A percentile compares a stretch with the other conserved stretches of the same genome.
These are phyloP conservation scores for Soucietia sequanensis DNA, from an alignment of 805 yeast genomes.

Conservation along the genomic window DNA sequence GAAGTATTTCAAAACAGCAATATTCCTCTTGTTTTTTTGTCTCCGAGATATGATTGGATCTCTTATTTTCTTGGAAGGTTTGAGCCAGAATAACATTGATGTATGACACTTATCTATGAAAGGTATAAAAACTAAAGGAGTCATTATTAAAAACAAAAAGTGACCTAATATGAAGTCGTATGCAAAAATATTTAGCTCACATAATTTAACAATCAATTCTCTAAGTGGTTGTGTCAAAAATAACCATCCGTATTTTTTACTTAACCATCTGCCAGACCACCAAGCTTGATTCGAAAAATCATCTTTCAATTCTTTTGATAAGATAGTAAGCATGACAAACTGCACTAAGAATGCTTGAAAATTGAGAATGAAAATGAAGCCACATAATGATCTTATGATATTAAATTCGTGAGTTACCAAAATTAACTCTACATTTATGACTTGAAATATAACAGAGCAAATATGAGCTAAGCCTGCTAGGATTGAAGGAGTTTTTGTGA, in stretches of 20 bases:
- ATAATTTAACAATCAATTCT: slow-evolving; percentile 44
- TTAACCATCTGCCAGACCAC: slow-evolving; percentile 56
- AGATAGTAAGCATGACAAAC: slow-evolving; percentile 16
- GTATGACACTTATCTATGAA: slow-evolving; percentile 49
- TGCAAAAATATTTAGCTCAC: slow-evolving; percentile 45
- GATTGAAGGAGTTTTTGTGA: slow-evolving; percentile 29
- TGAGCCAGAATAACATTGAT: slow-evolving; percentile 49
- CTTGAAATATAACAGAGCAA: slow-evolving; percentile 28
- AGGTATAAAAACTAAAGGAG: slow-evolving; percentile 45
- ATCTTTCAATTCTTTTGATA: slow-evolving; percentile 40
- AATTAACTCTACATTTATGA: slow-evolving; percentile 34
- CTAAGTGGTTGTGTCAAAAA: slow-evolving; percentile 44
- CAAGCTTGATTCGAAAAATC: slow-evolving; percentile 45
- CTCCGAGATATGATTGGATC: slow-evolving; percentile 41
- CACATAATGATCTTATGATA: slow-evolving; percentile 36
- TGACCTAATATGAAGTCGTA: slow-evolving; percentile 51
- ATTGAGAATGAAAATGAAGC: slow-evolving; percentile 35
- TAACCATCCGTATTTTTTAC: slow-evolving; percentile 34
- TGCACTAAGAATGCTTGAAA: slow-evolving; percentile 35
- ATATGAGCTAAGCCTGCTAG: slow-evolving; percentile 43
- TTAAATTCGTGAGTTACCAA: slow-evolving; percentile 44
- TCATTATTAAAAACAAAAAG: slow-evolving; percentile 33
- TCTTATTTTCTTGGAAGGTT: slow-evolving; percentile 33
- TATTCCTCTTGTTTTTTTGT: slow-evolving; percentile 24
- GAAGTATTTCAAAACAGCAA: slow-evolving; percentile 42